phyloP scores from a whole-genome alignment of 2,329 filamentous ascomycete species.

The Xylogone sp. region DNA sequence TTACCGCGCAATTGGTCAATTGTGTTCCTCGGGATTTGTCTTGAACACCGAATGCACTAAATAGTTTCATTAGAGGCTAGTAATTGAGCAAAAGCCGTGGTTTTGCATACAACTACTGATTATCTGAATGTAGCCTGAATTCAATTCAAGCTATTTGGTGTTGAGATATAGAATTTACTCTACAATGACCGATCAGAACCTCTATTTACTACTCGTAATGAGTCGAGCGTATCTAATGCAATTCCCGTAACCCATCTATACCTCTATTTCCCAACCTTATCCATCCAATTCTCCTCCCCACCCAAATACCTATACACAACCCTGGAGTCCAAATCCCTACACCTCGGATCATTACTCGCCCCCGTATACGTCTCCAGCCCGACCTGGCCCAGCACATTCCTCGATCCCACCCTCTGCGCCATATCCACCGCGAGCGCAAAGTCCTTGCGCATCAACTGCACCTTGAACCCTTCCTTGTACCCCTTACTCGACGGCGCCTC shows the following conservation, averaged over 20 bases:
- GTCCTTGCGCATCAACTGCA: constrained; percentile 58
- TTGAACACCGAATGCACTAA: not conserved
- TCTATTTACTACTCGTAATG: too few relatives aligned
- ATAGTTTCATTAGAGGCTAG: too few relatives aligned
- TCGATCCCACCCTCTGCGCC: constrained; percentile 47
- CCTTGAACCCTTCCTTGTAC: constrained; percentile 50
- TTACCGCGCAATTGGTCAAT: not conserved
- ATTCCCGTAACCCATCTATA: too few relatives aligned
- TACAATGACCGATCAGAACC: too few relatives aligned
- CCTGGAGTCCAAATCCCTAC: constrained; percentile 50
- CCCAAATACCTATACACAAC: constrained; percentile 55
- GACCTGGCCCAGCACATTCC: constrained; percentile 43
- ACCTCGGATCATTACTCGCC: constrained; percentile 46
- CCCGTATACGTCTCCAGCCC: constrained; percentile 48
- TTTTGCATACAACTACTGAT: too few relatives aligned
- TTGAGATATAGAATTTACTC: too few relatives aligned
- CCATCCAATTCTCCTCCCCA: constrained; percentile 46
- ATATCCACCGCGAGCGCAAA: constrained; percentile 51
- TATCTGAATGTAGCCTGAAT: too few relatives aligned
- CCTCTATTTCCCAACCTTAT: too few relatives aligned
- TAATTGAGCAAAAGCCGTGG: too few relatives aligned
- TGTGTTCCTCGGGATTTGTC: not conserved
- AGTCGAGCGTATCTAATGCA: too few relatives aligned
- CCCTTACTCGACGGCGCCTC: constrained; percentile 25
- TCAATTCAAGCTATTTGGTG: too few relatives aligned